These are phyloP conservation scores for Dactylonectria macrodidyma DNA, from an alignment of 2,329 filamentous ascomycete genomes.

Conservation along the genomic window DNA sequence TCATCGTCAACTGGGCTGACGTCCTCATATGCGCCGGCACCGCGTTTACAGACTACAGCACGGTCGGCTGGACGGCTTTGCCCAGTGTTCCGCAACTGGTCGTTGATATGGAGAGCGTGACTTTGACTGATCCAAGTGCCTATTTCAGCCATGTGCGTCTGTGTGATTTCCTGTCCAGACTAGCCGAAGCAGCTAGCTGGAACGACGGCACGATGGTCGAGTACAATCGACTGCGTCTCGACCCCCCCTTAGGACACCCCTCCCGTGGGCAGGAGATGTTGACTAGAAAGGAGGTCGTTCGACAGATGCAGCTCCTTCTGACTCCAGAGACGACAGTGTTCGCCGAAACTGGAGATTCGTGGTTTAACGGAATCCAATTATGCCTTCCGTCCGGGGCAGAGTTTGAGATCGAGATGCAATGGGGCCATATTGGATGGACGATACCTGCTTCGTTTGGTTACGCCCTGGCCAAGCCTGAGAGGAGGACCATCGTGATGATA, in stretches of 20 bases:
- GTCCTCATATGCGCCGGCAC: no score
- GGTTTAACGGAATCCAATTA: constrained; percentile 31
- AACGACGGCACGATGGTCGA: neutral
- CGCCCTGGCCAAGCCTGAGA: constrained; percentile 34
- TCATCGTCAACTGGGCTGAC: no score
- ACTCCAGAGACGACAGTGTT: constrained; percentile 28
- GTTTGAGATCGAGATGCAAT: constrained; percentile 35
- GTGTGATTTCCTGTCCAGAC: constrained; percentile 19
- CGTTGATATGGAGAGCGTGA: constrained; percentile 18
- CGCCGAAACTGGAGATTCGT: constrained; percentile 29
- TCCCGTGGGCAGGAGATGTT: constrained; percentile 16
- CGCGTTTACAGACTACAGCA: constrained; percentile 31
- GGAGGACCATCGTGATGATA: constrained; percentile 23
- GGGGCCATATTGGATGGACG: constrained; percentile 33
- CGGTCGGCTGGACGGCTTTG: constrained; percentile 30
- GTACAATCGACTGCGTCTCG: no score
- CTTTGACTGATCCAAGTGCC: constrained; percentile 7
- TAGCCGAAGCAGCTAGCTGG: constrained; percentile 17
- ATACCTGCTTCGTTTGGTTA: constrained; percentile 34
- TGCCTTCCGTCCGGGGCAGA: constrained; percentile 23
- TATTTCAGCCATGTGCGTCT: constrained; percentile 21
- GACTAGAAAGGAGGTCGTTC: constrained; percentile 25
- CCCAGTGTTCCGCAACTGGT: constrained; percentile 19
- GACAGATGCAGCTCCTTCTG: constrained; percentile 18
- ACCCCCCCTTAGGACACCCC: neutral